Conservation (phyloP, 768 basidiomycete genomes). For the Tricholoma bakamatsutake region DNA sequence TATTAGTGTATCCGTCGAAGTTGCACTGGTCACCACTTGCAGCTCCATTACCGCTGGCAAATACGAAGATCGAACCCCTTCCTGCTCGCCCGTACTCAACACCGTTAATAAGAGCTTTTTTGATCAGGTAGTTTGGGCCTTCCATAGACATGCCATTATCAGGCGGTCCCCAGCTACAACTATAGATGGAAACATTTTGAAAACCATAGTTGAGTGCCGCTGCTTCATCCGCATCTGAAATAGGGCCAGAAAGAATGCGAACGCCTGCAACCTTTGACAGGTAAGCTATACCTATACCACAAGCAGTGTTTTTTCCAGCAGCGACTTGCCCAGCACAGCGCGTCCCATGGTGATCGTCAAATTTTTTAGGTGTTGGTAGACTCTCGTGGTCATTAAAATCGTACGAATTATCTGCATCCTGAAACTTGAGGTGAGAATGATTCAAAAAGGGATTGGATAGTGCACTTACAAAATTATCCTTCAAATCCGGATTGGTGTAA, state of each 20-base stretch:
- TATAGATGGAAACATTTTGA: conserved; percentile 88
- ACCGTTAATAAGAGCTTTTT: conserved; percentile 92
- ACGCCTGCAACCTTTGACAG: conserved; percentile 88
- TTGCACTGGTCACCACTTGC: conserved; percentile 93
- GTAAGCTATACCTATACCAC: conserved; percentile 93
- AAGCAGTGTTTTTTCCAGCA: conserved; percentile 87
- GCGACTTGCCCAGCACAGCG: conserved; percentile 97
- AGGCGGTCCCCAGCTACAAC: conserved; percentile 97
- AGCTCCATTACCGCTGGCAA: conserved; percentile 96
- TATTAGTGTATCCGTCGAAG: conserved; percentile 98
- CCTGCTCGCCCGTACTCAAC: conserved; percentile 85
- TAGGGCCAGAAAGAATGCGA: conserved; percentile 91
- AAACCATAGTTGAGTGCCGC: conserved; percentile 91
- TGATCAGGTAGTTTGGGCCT: conserved; percentile 83
- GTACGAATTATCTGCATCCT: conserved; percentile 86
- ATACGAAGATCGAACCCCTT: conserved; percentile 92
- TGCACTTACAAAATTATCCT: conserved; percentile 82
- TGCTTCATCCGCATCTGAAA: conserved; percentile 94
- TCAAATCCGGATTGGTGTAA: conserved; percentile 80
- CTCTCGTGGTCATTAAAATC: conserved; percentile 94
- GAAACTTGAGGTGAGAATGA: conserved; percentile 29
- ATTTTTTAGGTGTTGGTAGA: conserved; percentile 81
- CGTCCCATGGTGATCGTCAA: conserved; percentile 95
- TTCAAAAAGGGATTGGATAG: not conserved
- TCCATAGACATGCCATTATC: conserved; percentile 96